Evolutionary conservation across 345 rosid genomes (phyloP).

Genomic region (Heritiera fomes): DNA sequence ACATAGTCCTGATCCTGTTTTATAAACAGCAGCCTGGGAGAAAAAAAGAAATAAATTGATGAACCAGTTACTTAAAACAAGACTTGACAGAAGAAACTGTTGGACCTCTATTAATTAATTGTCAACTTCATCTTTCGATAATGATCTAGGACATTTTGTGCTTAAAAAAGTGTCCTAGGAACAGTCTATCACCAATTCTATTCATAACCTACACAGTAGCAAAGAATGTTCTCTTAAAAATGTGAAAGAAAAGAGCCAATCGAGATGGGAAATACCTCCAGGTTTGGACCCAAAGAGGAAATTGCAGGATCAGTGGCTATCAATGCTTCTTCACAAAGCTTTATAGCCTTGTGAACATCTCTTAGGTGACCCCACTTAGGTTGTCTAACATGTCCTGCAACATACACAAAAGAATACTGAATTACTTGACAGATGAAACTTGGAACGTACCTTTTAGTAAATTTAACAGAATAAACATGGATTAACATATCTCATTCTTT

Average conservation of each 20-base stretch:
- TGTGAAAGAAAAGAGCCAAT: neutral
- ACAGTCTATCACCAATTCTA: neutral
- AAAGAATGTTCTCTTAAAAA: slow-evolving; percentile 8
- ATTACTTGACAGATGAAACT: neutral
- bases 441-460: neutral
- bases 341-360: slow-evolving; percentile 87
- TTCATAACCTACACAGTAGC: neutral
- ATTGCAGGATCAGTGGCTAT: slow-evolving; percentile 70
- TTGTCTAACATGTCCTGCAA: slow-evolving; percentile 73
- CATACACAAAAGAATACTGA: slow-evolving; percentile 11
- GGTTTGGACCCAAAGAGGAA: slow-evolving; percentile 67
- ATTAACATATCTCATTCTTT: neutral
- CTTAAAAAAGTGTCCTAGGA: neutral
- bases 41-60: neutral
- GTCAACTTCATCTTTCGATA: too few relatives aligned
- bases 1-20: slow-evolving; percentile 64
- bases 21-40: slow-evolving; percentile 77
- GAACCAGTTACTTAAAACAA: neutral
- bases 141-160: neutral
- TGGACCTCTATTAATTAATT: neutral
- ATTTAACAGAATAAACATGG: neutral
- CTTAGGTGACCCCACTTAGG: slow-evolving; percentile 97
- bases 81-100: neutral
- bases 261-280: slow-evolving; percentile 53
- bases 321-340: slow-evolving; percentile 80